Conservation (phyloP, 495 filamentous ascomycete genomes). For the Penicillium soppii region DNA sequence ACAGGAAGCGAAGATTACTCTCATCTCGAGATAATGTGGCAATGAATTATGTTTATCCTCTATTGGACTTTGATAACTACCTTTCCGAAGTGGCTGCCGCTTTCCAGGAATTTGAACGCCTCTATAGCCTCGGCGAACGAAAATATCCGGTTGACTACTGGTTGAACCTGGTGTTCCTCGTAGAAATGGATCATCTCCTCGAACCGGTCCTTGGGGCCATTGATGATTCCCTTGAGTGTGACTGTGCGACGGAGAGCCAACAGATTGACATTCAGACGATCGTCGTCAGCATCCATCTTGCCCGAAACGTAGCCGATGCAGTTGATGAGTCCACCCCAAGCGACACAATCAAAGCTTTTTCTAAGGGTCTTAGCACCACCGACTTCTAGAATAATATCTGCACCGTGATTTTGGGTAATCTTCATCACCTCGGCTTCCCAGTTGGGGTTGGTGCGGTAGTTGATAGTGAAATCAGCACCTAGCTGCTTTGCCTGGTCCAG, state of each 20-base stretch:
- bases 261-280: constrained; percentile 50
- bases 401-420: constrained; percentile 58
- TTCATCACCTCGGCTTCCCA: constrained; percentile 70
- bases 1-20: constrained; percentile 7
- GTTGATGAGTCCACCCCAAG: constrained; percentile 64
- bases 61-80: constrained; percentile 57
- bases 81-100: constrained; percentile 75
- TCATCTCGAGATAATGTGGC: background rate
- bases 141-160: constrained; percentile 63
- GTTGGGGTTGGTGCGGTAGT: constrained; percentile 65
- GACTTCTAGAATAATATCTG: constrained; percentile 69
- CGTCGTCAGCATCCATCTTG: constrained; percentile 44
- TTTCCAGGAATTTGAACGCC: constrained; percentile 55
- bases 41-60: background rate
- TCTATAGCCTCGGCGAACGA: constrained; percentile 53
- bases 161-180: constrained; percentile 58
- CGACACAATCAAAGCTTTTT: constrained; percentile 64
- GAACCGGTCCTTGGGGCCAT: constrained; percentile 58
- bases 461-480: constrained; percentile 57
- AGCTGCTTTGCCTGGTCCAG: constrained; percentile 59
- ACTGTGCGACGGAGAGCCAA: constrained; percentile 49
- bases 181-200: constrained; percentile 63
- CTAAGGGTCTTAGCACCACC: constrained; percentile 59
- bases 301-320: constrained; percentile 68
- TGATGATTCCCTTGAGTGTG: constrained; percentile 60